These are phyloP conservation scores for Acanthamoeba triangularis DNA, from an alignment of 208 protist genomes.

Conservation along the genomic window DNA sequence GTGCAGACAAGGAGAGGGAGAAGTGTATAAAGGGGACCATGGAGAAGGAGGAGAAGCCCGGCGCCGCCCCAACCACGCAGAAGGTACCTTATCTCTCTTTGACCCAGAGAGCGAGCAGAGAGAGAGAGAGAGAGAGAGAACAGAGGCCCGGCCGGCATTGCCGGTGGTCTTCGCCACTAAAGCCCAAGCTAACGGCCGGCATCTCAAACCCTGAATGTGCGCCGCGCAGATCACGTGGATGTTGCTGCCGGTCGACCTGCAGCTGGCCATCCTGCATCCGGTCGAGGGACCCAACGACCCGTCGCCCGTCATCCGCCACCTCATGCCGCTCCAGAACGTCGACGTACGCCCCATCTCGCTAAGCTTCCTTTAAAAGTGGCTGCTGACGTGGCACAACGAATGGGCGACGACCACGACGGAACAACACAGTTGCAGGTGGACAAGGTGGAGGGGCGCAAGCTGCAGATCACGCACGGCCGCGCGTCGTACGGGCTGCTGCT, in stretches of 20 bases:
- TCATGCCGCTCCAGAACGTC: conserved; percentile 20
- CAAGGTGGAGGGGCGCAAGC: conserved; percentile 3
- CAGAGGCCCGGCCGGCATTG: no score
- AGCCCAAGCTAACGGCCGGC: neutral
- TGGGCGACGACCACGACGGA: no score
- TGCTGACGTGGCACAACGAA: no score
- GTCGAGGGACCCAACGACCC: neutral
- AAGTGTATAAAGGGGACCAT: neutral
- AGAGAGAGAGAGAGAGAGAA: no score
- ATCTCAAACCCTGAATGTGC: neutral
- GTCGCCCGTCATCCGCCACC: neutral
- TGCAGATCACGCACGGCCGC: neutral
- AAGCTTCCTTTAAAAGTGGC: no score
- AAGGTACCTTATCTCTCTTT: no score
- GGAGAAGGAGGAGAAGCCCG: conserved; percentile 15
- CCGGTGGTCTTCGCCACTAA: no score
- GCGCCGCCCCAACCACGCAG: no score
- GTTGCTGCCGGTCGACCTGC: conserved; percentile 24
- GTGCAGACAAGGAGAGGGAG: conserved; percentile 4
- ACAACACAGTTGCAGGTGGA: conserved; percentile 33
- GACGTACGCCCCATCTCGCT: no score
- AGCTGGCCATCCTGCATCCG: conserved; percentile 48
- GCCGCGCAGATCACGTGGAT: neutral
- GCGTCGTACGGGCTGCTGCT: neutral
- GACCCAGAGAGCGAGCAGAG: no score